A percentile compares a stretch with the other conserved stretches of the same genome.
Conservation (phyloP, 179 eudicot species). For the Sideroxylon spinosum region DNA sequence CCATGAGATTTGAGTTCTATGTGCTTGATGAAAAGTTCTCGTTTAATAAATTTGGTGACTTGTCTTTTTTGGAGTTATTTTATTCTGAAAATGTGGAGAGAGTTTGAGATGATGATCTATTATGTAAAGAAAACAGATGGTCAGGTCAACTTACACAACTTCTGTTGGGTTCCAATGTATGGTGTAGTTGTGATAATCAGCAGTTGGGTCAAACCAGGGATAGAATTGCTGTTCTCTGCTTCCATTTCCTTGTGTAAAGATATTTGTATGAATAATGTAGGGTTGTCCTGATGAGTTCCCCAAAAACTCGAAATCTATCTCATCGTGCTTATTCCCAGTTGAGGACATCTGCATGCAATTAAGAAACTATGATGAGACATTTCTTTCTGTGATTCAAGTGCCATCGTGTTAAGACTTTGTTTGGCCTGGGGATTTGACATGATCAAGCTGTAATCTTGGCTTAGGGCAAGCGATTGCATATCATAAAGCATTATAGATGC, state of each 20-base stretch:
- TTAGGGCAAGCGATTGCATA: no score
- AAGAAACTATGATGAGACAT: not conserved
- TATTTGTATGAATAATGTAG: slow-evolving; percentile 56
- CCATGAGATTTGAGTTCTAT: not conserved
- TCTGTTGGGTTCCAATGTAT: slow-evolving; percentile 49
- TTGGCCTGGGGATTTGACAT: not conserved
- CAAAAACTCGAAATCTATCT: slow-evolving; percentile 64
- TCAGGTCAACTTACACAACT: slow-evolving; percentile 43
- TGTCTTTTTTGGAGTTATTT: not conserved
- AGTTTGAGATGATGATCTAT: not conserved
- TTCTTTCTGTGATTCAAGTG: not conserved
- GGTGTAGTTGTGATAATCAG: slow-evolving; percentile 57
- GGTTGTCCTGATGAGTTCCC: slow-evolving; percentile 51
- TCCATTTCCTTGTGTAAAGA: slow-evolving; percentile 44
- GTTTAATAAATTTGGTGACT: no score
- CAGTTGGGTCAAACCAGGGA: slow-evolving; percentile 51
- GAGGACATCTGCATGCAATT: slow-evolving; percentile 45
- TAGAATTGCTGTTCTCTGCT: slow-evolving; percentile 48
- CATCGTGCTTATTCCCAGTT: slow-evolving; percentile 39
- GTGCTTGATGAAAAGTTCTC: no score
- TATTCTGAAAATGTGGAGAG: not conserved
- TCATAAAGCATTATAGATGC: no score
- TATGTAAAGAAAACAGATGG: no score
- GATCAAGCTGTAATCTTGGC: not conserved
- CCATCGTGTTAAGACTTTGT: not conserved